These are phyloP conservation scores for Diaporthe sp. DNA, from an alignment of 2,329 filamentous ascomycete genomes.

Conservation along the genomic window DNA sequence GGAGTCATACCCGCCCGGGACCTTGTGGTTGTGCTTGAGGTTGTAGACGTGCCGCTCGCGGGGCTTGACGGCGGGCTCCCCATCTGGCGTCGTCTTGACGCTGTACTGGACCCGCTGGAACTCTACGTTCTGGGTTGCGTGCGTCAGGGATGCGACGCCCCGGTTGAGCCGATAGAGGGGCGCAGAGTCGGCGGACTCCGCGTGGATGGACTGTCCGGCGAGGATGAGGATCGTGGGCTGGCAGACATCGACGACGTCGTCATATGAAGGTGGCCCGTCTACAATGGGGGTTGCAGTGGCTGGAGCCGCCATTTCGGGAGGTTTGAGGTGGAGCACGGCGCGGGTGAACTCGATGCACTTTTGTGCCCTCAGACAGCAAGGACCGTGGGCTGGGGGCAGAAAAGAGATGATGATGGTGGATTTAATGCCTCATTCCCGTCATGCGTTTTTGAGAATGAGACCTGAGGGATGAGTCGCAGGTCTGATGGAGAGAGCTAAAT, in stretches of 20 bases:
- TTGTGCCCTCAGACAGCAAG: background rate
- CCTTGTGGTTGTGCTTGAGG: slow-evolving; percentile 41
- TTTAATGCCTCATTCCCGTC: background rate
- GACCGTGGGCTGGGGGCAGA: no score
- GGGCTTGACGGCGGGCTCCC: slow-evolving; percentile 41
- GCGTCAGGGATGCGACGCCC: slow-evolving; percentile 43
- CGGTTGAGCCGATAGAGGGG: slow-evolving; percentile 48
- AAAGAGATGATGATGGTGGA: background rate
- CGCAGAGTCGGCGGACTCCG: slow-evolving; percentile 43
- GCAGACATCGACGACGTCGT: slow-evolving; percentile 11
- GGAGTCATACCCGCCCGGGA: background rate
- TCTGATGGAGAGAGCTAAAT: background rate
- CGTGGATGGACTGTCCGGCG: slow-evolving; percentile 45
- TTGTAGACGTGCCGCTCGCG: slow-evolving; percentile 45
- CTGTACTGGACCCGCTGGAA: slow-evolving; percentile 46
- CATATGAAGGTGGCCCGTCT: background rate
- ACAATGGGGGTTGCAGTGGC: background rate
- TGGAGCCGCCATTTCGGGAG: background rate
- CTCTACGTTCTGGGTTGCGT: slow-evolving; percentile 43
- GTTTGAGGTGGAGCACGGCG: background rate
- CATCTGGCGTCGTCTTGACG: slow-evolving; percentile 40
- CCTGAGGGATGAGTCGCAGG: background rate
- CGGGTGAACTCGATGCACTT: background rate
- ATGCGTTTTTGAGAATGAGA: background rate
- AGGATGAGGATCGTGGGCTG: slow-evolving; percentile 47